A percentile compares a stretch with the other conserved stretches of the same genome.
Conservation (phyloP, 2,329 filamentous ascomycete genomes). For the Ascosphaera aggregata region DNA sequence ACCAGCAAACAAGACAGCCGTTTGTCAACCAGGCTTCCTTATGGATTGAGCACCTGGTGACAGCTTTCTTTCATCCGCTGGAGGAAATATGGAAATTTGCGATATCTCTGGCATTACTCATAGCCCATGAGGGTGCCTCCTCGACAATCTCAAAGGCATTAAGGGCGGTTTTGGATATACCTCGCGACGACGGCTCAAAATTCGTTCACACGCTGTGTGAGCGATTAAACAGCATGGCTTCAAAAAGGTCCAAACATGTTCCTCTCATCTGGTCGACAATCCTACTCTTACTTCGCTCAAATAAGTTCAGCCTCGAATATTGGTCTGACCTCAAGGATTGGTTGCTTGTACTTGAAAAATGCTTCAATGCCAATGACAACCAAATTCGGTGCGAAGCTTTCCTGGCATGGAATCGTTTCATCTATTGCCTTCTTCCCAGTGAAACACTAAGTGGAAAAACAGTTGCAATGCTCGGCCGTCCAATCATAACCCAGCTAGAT, state of each 20-base stretch:
- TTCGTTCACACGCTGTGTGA: conserved; percentile 48
- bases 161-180: conserved; percentile 26
- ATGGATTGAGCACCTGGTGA: conserved; percentile 67
- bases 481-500: conserved; percentile 44
- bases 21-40: conserved; percentile 47
- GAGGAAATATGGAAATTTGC: conserved; percentile 56
- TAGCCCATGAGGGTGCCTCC: conserved; percentile 45
- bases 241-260: conserved; percentile 36
- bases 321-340: conserved; percentile 57
- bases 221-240: conserved; percentile 43
- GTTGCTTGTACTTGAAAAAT: conserved; percentile 56
- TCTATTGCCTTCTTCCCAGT: conserved; percentile 48
- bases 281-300: conserved; percentile 46
- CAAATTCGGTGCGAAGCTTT: conserved; percentile 54
- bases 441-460: conserved; percentile 31
- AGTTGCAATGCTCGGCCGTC: conserved; percentile 41
- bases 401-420: conserved; percentile 63
- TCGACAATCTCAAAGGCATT: conserved; percentile 42
- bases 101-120: conserved; percentile 48
- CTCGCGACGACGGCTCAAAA: conserved; percentile 29
- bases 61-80: conserved; percentile 54
- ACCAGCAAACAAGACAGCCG: conserved; percentile 43
- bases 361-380: conserved; percentile 58
- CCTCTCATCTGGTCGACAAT: conserved; percentile 79
- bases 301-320: conserved; percentile 31